Percentiles rank a stretch among this genome's conserved stretches.
Evolutionary conservation across 257 asterid genomes (phyloP).

Genomic region (Plectranthus barbatus): DNA sequence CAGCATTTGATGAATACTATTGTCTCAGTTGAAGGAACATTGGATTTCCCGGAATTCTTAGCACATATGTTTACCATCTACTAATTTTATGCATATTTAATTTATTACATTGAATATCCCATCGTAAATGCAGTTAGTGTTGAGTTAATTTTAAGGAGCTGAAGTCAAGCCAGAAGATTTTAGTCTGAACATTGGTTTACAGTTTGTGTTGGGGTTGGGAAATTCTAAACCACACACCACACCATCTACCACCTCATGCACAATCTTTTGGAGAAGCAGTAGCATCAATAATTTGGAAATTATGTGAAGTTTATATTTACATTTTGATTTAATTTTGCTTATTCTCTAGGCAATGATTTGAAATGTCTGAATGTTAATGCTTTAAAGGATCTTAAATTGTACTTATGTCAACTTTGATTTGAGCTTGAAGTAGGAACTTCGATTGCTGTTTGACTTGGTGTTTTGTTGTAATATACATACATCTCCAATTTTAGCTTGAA

Average conservation of each 20-base stretch:
- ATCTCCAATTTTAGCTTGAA: background rate
- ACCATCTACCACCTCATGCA: background rate
- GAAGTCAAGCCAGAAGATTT: conserved; percentile 1
- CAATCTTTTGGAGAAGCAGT: background rate
- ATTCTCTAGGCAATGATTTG: no score
- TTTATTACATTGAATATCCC: background rate
- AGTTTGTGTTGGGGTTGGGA: background rate
- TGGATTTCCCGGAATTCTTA: no score
- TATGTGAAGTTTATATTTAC: background rate
- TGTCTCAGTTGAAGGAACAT: background rate
- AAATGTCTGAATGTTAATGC: background rate
- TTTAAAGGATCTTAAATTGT: background rate
- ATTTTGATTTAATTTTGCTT: background rate
- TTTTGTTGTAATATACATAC: background rate
- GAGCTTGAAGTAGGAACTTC: background rate
- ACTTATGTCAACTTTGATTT: background rate
- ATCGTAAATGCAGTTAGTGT: background rate
- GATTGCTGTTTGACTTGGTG: background rate
- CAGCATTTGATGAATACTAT: no score
- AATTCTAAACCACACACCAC: background rate
- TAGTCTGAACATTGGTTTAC: background rate
- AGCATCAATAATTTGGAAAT: background rate
- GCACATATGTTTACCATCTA: background rate
- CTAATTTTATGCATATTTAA: background rate
- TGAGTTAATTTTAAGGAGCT: conserved; percentile 3